Conservation (phyloP, 352 stramenopile species). For the Phytophthora capsici region DNA sequence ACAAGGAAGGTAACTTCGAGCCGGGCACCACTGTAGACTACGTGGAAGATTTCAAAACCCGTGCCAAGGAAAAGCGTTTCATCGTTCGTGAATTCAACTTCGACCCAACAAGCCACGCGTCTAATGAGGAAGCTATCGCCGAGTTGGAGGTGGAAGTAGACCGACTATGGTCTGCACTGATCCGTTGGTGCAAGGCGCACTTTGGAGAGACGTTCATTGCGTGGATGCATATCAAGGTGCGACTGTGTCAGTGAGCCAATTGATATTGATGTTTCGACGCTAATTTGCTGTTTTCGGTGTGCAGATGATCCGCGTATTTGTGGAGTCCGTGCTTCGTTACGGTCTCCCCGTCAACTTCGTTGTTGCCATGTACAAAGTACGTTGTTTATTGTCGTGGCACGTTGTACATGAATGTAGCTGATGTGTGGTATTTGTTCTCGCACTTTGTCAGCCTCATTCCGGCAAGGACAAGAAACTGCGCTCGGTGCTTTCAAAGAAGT, state of each 20-base stretch:
- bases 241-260: neutral
- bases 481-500: constrained; percentile 82
- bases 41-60: constrained; percentile 93
- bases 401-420: neutral
- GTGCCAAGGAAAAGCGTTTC: constrained; percentile 95
- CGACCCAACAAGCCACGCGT: constrained; percentile 88
- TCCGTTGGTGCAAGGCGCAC: constrained; percentile 98
- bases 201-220: constrained; percentile 98
- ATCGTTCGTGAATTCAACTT: constrained; percentile 93
- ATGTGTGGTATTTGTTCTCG: neutral
- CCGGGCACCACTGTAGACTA: constrained; percentile 94
- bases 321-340: constrained; percentile 98
- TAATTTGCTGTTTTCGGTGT: constrained; percentile 7
- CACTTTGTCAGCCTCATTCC: constrained; percentile 54
- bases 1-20: constrained; percentile 92
- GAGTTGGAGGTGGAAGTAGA: constrained; percentile 93
- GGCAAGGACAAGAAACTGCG: constrained; percentile 89
- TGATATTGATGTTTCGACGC: neutral
- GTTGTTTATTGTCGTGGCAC: constrained; percentile 17
- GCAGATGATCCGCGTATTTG: constrained; percentile 95
- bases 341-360: constrained; percentile 97
- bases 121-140: constrained; percentile 89
- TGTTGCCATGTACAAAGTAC: constrained; percentile 81
- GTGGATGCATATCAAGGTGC: constrained; percentile 99
- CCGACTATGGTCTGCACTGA: constrained; percentile 93